Base-by-base conservation (phyloP, 352 stramenopile genomes). In the Phytophthora uliginosa region DNA sequence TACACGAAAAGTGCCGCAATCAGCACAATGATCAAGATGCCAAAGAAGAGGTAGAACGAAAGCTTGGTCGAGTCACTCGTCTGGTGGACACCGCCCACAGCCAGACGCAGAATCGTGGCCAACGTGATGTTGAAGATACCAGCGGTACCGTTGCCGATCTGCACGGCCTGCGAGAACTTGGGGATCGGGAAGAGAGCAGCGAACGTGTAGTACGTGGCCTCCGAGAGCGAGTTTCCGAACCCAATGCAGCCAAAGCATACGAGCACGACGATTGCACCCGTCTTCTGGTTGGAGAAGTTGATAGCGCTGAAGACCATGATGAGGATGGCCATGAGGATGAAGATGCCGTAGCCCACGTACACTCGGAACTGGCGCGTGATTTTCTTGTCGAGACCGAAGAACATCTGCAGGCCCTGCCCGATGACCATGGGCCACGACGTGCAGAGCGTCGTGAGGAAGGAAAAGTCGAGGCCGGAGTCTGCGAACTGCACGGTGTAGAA, bases 231-330 rank as follows among this genome's bases (percentile, higher is more conserved):
- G 67, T 94, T 91, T 5, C 69, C 73, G 17, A 86, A 80, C 3
- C 86, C 84, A 34, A 87, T 74, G 52, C 71, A 65, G 33, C 58
- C 82, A 31, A 94, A 88, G 57, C 77, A 89, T 17, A 87, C 34
- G 13, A 94, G 73, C n/a, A 91, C 76, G 13, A 94, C 59, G 47
- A 78, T 76, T 5, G 60, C 83, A 9, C 86, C 83, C 8, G 73
- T 89, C 59, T 84, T 82, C 36, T 74, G 66, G 73, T 77, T 83
- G 28, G 68, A 71, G 47, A 88, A 89, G 56, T 80, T 36, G 42
- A 90, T 81, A 22, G 70, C 77, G 10, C 74, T 88, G 67, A 93
- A 89, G 59, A 88, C 47, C 83, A 91, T 89, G 78, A 90, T 89
- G 31, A 89, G 63, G 34, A 83, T 66, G n/a, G 76, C 69, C 60